A percentile compares a stretch with the other conserved stretches of the same genome.
These are phyloP conservation scores for Pseudogymnoascus sp. DNA, from an alignment of 2,329 filamentous ascomycete species.

Conservation along the genomic window DNA sequence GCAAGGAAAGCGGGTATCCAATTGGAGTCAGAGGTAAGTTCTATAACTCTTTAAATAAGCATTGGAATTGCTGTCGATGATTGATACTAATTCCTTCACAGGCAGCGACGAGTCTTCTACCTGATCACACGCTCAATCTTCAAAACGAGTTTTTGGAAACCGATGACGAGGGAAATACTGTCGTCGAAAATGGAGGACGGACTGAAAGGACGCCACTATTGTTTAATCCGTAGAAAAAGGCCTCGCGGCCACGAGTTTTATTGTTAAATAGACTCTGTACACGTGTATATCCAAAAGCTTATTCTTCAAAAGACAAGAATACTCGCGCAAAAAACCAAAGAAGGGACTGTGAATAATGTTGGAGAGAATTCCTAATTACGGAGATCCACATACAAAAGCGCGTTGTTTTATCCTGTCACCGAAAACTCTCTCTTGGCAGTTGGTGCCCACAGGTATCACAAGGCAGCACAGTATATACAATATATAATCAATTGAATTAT, in stretches of 20 bases:
- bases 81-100: not conserved
- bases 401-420: not conserved
- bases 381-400: not conserved
- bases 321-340: not conserved
- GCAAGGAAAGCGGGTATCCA: constrained; percentile 12
- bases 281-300: not conserved
- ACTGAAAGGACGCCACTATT: constrained; percentile 22
- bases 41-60: not conserved
- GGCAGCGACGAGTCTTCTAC: not conserved
- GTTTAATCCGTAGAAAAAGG: constrained; percentile 14
- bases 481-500: not conserved
- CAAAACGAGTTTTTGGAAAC: constrained; percentile 16
- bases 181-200: constrained; percentile 18
- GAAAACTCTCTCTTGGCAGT: not conserved
- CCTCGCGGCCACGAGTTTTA: not conserved
- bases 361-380: not conserved
- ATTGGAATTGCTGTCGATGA: not conserved
- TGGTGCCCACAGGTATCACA: not conserved
- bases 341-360: not conserved
- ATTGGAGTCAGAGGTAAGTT: not conserved
- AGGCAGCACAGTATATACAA: not conserved
- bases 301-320: not conserved
- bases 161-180: constrained; percentile 22
- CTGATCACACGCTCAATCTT: not conserved
- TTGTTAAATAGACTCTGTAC: not conserved